Conservation (phyloP, 768 basidiomycete genomes). For the Lactarius akahatsu region DNA sequence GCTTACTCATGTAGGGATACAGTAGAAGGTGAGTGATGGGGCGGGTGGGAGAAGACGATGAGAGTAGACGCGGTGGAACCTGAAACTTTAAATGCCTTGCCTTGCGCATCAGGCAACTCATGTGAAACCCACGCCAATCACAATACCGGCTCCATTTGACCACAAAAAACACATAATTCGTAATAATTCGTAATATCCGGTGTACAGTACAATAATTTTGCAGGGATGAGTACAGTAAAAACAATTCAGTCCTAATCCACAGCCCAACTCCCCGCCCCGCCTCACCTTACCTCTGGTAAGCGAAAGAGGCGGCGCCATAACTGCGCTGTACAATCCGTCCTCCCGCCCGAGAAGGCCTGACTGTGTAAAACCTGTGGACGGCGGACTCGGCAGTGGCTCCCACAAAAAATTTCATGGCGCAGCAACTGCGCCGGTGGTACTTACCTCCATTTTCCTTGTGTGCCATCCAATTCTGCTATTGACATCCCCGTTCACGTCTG, state of each 20-base stretch:
- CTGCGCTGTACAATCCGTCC: conserved; percentile 91
- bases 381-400: conserved; percentile 2
- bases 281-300: conserved; percentile 75
- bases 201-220: background rate
- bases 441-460: conserved; percentile 77
- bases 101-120: background rate
- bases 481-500: conserved; percentile 59
- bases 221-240: background rate
- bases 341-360: conserved; percentile 89
- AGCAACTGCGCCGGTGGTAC: conserved; percentile 9
- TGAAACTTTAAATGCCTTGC: background rate
- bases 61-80: background rate
- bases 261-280: background rate
- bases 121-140: background rate
- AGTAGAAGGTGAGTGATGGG: background rate
- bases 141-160: too few relatives aligned
- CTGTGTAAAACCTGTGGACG: conserved; percentile 63
- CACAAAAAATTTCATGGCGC: background rate
- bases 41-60: background rate
- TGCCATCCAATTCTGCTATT: conserved; percentile 93
- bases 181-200: background rate
- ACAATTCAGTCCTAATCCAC: background rate
- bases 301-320: conserved; percentile 95
- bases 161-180: background rate
- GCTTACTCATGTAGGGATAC: conserved; percentile 9